Evolutionary conservation across 768 basidiomycete genomes (phyloP), one percentile per base, ranked within the genome.

Genomic region (Leccinellum rugosiceps): DNA sequence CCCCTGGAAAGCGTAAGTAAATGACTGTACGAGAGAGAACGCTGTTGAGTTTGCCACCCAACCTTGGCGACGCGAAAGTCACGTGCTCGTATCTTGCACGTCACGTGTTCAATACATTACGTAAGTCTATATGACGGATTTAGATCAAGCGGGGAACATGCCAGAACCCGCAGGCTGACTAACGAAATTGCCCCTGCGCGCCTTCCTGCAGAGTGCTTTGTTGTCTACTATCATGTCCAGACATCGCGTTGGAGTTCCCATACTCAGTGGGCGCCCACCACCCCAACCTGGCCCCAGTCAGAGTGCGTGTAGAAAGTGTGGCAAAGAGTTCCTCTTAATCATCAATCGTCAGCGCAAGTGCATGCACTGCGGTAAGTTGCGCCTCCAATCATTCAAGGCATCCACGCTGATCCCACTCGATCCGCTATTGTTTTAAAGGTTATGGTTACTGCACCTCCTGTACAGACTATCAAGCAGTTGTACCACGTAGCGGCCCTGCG

Each of bases 371-470:
- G 88, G 89, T 88, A 66, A 63, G 83, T 66, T 15, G 8, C 59
- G 32, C 52, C 55, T 46, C 34, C 9, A 49, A 45, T 13, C 15
- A n/a, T 9, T 46, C 46, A 14, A 34, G 14, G 2, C 50, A 35
- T 38, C 43, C 9, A 6, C 10, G 4, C 45, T 49, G 19, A 50
- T 58, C 50, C 25, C 52, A 11, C 6, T 17, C 15, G n/a, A 49
- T n/a, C 9, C 23, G 10, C 45, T 53, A 32, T 38, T 34, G 60
- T 11, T 1, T 23, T 8, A 19, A 64, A 92, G 90, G 90, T 31
- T 88, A 83, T 69, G 71, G 75, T 6, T 92, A 89, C 66, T 92
- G 90, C 66, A 78, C 83, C 35, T 83, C 79, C 44, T 92, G 90
- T 70, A 77, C 84, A 2, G 90, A 91, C 65, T 90, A 81, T 68